These are phyloP conservation scores for Trichoderma sp. DNA, from an alignment of 2,329 filamentous ascomycete genomes.

Conservation along the genomic window DNA sequence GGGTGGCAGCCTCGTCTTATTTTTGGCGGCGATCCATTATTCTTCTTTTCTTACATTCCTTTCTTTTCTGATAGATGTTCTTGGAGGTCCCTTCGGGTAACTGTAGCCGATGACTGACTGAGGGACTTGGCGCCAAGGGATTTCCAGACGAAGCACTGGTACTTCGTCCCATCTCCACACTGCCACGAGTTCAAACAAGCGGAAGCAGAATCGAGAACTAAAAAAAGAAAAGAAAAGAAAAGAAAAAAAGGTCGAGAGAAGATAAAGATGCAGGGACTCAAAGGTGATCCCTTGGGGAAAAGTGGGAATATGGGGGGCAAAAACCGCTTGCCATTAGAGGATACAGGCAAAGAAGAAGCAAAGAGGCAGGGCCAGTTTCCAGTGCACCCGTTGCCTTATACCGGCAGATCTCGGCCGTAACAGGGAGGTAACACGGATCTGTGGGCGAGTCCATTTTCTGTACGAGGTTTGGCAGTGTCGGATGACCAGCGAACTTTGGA, in stretches of 20 bases:
- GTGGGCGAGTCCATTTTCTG: not conserved
- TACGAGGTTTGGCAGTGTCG: conserved; percentile 13
- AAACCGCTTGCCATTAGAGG: not conserved
- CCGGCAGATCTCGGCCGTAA: conserved; percentile 15
- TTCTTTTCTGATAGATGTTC: not conserved
- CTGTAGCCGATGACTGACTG: not conserved
- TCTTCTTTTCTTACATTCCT: not conserved
- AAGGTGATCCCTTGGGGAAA: not conserved
- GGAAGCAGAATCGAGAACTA: not conserved
- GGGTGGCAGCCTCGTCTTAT: not conserved
- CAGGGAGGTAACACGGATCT: conserved; percentile 11
- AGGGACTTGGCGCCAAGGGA: not conserved
- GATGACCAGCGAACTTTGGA: conserved; percentile 13
- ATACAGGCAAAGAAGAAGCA: not conserved
- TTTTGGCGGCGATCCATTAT: not conserved
- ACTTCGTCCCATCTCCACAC: not conserved
- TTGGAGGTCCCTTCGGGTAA: not conserved
- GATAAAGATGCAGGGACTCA: not conserved
- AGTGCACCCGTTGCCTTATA: not conserved
- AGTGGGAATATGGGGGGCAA: not conserved
- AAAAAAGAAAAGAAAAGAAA: not conserved
- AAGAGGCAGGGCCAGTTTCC: not conserved
- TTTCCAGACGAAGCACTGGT: not conserved
- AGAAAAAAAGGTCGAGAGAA: not conserved
- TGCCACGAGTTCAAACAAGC: not conserved